Evolutionary conservation across 345 rosid genomes (phyloP).

Genomic region (Murraya koenigii): DNA sequence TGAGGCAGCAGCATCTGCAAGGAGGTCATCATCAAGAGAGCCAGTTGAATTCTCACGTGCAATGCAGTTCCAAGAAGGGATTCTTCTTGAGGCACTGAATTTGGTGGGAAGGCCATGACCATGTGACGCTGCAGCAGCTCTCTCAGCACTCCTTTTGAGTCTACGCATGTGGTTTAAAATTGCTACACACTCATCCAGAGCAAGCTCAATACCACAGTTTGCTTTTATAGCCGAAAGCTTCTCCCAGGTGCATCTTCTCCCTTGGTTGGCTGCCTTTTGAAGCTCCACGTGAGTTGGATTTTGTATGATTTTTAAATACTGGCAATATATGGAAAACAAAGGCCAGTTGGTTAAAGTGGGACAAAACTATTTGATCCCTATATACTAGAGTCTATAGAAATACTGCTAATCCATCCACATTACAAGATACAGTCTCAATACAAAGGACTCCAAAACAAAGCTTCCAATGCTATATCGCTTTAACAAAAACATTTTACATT

Average conservation of each 20-base stretch:
- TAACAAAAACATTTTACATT: not conserved
- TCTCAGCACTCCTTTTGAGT: slow-evolving; percentile 83
- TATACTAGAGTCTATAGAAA: not conserved
- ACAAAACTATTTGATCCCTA: not conserved
- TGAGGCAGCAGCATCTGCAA: slow-evolving; percentile 39
- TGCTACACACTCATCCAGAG: slow-evolving; percentile 96
- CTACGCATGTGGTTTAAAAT: slow-evolving; percentile 95
- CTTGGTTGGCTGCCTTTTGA: slow-evolving; percentile 88
- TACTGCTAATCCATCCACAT: not conserved
- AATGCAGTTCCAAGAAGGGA: slow-evolving; percentile 95
- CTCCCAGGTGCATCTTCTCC: slow-evolving; percentile 99
- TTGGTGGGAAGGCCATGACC: slow-evolving; percentile 55
- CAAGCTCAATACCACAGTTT: slow-evolving; percentile 92
- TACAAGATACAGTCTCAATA: not conserved
- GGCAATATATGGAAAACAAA: slow-evolving; percentile 8
- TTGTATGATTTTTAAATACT: slow-evolving; percentile 86
- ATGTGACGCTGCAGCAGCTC: slow-evolving; percentile 87
- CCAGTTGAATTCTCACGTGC: slow-evolving; percentile 96
- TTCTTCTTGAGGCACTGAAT: slow-evolving; percentile 83
- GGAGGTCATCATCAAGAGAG: slow-evolving; percentile 73
- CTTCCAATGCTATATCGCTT: not conserved
- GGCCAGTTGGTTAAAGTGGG: not conserved
- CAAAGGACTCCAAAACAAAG: not conserved
- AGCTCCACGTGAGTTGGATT: slow-evolving; percentile 76
- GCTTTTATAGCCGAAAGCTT: slow-evolving; percentile 98